Evolutionary conservation across 768 basidiomycete species (phyloP).

Genomic region (Lepiota venenata): DNA sequence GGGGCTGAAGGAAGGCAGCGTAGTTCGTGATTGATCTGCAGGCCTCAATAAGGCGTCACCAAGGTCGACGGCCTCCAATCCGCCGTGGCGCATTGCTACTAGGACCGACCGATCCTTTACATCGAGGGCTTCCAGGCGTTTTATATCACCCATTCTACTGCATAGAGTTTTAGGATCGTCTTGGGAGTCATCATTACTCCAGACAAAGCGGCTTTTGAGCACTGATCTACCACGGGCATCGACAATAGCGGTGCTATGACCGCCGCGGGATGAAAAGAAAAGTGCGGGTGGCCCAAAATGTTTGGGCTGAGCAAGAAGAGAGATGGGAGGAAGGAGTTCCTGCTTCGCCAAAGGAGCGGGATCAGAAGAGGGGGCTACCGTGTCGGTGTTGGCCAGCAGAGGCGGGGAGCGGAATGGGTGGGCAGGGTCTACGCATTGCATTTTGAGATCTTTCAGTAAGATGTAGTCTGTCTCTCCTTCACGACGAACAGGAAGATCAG

Average conservation of each 20-base stretch:
- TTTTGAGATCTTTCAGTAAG: conserved; percentile 68
- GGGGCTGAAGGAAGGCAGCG: conserved; percentile 68
- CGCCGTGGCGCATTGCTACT: conserved; percentile 84
- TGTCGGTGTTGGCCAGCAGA: conserved; percentile 22
- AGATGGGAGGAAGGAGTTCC: conserved; percentile 67
- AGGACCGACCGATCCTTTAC: conserved; percentile 71
- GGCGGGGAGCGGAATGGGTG: conserved; percentile 62
- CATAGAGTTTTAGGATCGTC: conserved; percentile 28
- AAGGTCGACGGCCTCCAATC: conserved; percentile 77
- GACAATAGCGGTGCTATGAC: conserved; percentile 85
- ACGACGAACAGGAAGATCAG: conserved; percentile 75
- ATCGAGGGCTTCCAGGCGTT: conserved; percentile 81
- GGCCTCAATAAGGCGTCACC: conserved; percentile 77
- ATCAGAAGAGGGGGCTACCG: conserved; percentile 25
- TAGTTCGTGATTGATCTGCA: conserved; percentile 73
- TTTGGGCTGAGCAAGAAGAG: conserved; percentile 70
- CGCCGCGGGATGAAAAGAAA: conserved; percentile 87
- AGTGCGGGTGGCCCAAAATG: conserved; percentile 87
- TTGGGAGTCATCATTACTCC: conserved; percentile 67
- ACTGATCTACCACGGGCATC: conserved; percentile 85
- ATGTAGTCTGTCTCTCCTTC: conserved; percentile 71
- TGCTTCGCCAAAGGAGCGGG: conserved; percentile 27
- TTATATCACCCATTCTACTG: conserved; percentile 75
- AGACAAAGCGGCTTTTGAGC: conserved; percentile 73
- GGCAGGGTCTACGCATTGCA: conserved; percentile 79